phyloP scores from a whole-genome alignment of 2,329 filamentous ascomycete species.

The Incumbomyces delicatus region DNA sequence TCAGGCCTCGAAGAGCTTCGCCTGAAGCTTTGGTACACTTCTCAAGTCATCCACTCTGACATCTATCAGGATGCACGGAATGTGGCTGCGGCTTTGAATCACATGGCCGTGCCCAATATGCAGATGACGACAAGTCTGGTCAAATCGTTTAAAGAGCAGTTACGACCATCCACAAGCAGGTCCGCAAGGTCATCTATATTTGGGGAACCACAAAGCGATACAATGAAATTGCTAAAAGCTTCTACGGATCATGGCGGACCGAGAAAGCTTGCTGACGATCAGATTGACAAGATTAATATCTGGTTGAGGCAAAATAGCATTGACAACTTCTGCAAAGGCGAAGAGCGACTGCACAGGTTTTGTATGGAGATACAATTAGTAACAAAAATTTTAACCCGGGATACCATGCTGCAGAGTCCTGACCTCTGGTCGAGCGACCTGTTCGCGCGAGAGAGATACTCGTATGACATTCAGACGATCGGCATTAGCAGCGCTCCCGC shows the following conservation, averaged over 20 bases:
- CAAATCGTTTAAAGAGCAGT: slow-evolving; percentile 22
- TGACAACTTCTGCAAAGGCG: slow-evolving; percentile 88
- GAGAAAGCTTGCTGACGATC: slow-evolving; percentile 93
- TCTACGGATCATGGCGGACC: slow-evolving; percentile 75
- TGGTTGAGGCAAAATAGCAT: slow-evolving; percentile 77
- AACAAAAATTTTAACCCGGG: slow-evolving; percentile 73
- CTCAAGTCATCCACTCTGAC: slow-evolving; percentile 81
- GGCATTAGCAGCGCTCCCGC: slow-evolving; percentile 36
- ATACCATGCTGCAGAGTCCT: slow-evolving; percentile 72
- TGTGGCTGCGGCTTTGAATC: slow-evolving; percentile 77
- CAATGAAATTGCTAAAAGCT: slow-evolving; percentile 79
- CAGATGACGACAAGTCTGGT: slow-evolving; percentile 25
- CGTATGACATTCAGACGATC: slow-evolving; percentile 32
- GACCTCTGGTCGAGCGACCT: slow-evolving; percentile 89
- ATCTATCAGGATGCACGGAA: slow-evolving; percentile 80
- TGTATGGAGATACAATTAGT: slow-evolving; percentile 82
- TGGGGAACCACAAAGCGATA: slow-evolving; percentile 71
- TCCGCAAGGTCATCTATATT: slow-evolving; percentile 51
- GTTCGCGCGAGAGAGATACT: slow-evolving; percentile 58
- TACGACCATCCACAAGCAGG: slow-evolving; percentile 35
- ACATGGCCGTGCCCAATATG: slow-evolving; percentile 57
- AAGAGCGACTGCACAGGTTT: slow-evolving; percentile 90
- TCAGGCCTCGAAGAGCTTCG: slow-evolving; percentile 62
- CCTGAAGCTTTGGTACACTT: slow-evolving; percentile 98
- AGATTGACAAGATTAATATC: slow-evolving; percentile 70